Base-by-base conservation (phyloP, 805 yeast genomes). In the Candida boidinii region DNA sequence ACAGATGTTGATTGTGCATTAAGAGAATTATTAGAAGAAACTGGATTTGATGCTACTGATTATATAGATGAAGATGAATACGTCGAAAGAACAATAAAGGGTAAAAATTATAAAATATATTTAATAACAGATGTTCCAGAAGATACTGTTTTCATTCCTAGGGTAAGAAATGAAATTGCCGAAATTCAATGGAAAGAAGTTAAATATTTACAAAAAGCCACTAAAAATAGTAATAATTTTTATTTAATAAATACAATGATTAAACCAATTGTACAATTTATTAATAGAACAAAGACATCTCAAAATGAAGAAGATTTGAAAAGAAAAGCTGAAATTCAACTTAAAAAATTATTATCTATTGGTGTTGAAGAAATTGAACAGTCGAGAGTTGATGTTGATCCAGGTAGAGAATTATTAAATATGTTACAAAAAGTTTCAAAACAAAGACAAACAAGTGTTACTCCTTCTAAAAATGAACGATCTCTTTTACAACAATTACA, bases 21-120 rank as follows among this genome's bases (percentile, higher is more conserved):
- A 11, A 72, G 99, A 47, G 99, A 92, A 54, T 87, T 84, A 16
- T 70, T 70, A 40, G 99, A 92, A 58, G 99, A 92, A 56, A 90
- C 88, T 12, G 95, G 97, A 0, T 88, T 79, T 49, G 94, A 92
- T 54, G 78, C 85, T 31, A 57, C 78, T 1, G 76, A 74, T 13
- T 71, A 68, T 41, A 66, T 88, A 27, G 72, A 75, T 40, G 81
- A 79, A 38, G 70, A 77, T 23, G 85, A 81, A 38, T 84, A 70
- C 42, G 68, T 87, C 32, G 96, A 90, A 51, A 70, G 94, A 51
- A 82, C 85, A 4, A 72, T 85, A 17, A 62, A 65, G 31, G 95
- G 92, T 7, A 90, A 92, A 55, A 85, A 85, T 55, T 82, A 83
- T 56, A 79, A 86, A 48, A 82, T 92, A 16, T 92, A 73, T 54